Conservation (phyloP, 345 rosid genomes). For the Pseudoturritis turrita region DNA sequence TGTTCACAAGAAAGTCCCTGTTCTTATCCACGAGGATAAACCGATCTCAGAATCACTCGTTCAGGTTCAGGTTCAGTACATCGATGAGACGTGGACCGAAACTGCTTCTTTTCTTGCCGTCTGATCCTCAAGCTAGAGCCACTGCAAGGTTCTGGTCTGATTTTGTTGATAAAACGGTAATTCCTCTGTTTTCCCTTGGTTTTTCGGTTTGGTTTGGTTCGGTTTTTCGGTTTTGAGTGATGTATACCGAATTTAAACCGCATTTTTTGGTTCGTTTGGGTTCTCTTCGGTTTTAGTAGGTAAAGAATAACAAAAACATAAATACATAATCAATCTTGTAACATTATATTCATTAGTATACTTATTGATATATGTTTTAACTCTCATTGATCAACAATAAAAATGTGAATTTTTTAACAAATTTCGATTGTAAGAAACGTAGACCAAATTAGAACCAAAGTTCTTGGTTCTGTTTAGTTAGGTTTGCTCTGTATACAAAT, state of each 20-base stretch:
- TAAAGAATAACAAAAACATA: too few species aligned
- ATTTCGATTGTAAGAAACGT: background rate
- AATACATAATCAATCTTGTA: too few species aligned
- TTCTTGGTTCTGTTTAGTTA: background rate
- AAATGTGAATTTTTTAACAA: background rate
- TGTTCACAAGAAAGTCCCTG: slow-evolving; percentile 35
- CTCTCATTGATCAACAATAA: background rate
- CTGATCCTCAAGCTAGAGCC: slow-evolving; percentile 35
- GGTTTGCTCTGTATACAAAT: background rate
- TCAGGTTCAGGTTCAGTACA: slow-evolving; percentile 29
- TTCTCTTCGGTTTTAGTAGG: too few species aligned
- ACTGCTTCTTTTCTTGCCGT: slow-evolving; percentile 23
- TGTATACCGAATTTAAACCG: too few species aligned
- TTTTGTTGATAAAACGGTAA: slow-evolving; percentile 36
- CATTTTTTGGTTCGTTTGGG: too few species aligned
- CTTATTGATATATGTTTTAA: too few species aligned
- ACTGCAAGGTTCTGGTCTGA: slow-evolving; percentile 37
- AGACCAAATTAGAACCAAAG: background rate
- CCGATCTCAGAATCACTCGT: slow-evolving; percentile 26
- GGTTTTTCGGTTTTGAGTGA: too few species aligned
- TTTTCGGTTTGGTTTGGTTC: background rate
- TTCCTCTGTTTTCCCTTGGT: background rate
- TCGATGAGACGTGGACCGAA: slow-evolving; percentile 32
- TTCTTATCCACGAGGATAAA: slow-evolving; percentile 20
- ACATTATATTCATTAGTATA: too few species aligned